A percentile compares a stretch with the other conserved stretches of the same genome.
Conservation (phyloP, 2,329 filamentous ascomycete species). For the Aspergillus latus region DNA sequence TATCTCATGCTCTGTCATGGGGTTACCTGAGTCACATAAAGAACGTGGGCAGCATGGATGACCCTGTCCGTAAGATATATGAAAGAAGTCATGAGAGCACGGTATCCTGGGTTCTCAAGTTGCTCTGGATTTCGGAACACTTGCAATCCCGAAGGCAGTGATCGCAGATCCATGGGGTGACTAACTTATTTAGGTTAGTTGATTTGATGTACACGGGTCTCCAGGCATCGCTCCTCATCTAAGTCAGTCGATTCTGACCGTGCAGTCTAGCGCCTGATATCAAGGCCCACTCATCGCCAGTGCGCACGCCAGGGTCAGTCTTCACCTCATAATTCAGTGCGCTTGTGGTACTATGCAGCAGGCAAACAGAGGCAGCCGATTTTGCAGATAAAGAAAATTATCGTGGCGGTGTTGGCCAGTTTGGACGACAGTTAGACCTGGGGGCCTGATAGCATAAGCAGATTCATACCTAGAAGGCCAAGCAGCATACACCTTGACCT, state of each 20-base stretch:
- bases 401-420: too few relatives aligned
- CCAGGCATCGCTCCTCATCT: too few relatives aligned
- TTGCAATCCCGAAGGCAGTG: background rate
- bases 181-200: constrained; percentile 10
- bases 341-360: too few relatives aligned
- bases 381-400: too few relatives aligned
- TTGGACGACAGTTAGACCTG: too few relatives aligned
- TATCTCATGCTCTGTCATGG: constrained; percentile 17
- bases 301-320: too few relatives aligned
- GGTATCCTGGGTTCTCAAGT: background rate
- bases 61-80: background rate
- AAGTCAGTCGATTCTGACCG: background rate
- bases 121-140: background rate
- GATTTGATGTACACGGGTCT: background rate
- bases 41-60: background rate
- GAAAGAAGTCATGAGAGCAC: background rate
- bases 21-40: background rate
- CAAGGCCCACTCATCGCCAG: background rate
- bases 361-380: too few relatives aligned
- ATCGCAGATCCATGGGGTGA: background rate
- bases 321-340: background rate
- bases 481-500: too few relatives aligned
- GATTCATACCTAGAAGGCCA: too few relatives aligned
- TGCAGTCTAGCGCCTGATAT: background rate
- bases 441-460: too few relatives aligned